A percentile compares a stretch with the other conserved stretches of the same genome.
Conservation (phyloP, 768 basidiomycete genomes). For the Amanita rimosa region DNA sequence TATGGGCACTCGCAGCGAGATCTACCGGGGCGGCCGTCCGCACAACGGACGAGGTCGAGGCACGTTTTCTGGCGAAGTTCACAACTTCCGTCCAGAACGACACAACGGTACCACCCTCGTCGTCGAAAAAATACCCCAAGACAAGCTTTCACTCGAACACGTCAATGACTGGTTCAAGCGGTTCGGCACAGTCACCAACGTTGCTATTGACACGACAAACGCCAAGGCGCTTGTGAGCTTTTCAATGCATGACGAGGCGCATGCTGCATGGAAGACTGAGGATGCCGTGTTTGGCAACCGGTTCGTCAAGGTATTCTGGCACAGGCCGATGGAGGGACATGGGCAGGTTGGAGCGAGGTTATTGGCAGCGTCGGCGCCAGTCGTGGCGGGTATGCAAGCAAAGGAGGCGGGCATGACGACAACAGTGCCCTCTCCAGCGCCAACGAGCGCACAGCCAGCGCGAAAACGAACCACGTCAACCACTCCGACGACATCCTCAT, state of each 20-base stretch:
- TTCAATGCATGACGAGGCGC: slow-evolving; percentile 70
- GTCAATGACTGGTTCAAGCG: slow-evolving; percentile 87
- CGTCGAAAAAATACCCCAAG: slow-evolving; percentile 88
- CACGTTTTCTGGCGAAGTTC: slow-evolving; percentile 53
- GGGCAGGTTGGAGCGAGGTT: slow-evolving; percentile 68
- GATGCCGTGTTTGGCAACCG: slow-evolving; percentile 93
- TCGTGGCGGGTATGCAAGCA: slow-evolving; percentile 52
- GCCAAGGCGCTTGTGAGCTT: slow-evolving; percentile 87
- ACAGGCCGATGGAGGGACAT: slow-evolving; percentile 86
- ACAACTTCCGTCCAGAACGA: slow-evolving; percentile 55
- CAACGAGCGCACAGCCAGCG: slow-evolving; percentile 5
- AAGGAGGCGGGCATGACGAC: slow-evolving; percentile 17
- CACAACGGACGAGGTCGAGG: slow-evolving; percentile 29
- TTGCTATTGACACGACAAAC: slow-evolving; percentile 67
- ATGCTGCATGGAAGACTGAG: slow-evolving; percentile 84
- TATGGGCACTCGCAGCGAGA: slow-evolving; percentile 13
- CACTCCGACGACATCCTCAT: slow-evolving; percentile 13
- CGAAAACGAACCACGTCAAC: slow-evolving; percentile 11
- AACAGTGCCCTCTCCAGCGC: slow-evolving; percentile 15
- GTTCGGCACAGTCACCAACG: slow-evolving; percentile 88
- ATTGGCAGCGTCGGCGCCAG: slow-evolving; percentile 71
- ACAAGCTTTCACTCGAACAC: slow-evolving; percentile 63
- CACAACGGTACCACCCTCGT: slow-evolving; percentile 76
- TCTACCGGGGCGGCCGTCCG: slow-evolving; percentile 28
- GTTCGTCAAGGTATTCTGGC: slow-evolving; percentile 95